phyloP scores from a whole-genome alignment of 2,329 filamentous ascomycete genomes.

The Paraphaeosphaeria sporulosa region DNA sequence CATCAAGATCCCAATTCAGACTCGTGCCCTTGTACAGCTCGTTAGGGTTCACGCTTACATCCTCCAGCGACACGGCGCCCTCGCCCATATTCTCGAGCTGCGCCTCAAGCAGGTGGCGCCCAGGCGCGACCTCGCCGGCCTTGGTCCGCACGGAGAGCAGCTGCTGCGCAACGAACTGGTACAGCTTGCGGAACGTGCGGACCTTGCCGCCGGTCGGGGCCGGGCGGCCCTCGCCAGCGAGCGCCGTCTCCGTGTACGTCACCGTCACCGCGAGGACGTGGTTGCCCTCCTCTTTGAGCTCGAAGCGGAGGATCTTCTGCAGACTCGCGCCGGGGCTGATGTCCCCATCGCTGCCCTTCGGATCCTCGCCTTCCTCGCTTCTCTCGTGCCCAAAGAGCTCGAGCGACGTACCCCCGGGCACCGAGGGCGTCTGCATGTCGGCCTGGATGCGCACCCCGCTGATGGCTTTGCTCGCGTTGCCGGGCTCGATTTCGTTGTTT shows the following conservation, averaged over 20 bases:
- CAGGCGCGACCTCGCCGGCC: conserved; percentile 67
- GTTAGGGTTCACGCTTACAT: conserved; percentile 58
- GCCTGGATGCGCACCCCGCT: conserved; percentile 83
- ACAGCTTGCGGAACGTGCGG: conserved; percentile 90
- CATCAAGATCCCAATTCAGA: conserved; percentile 62
- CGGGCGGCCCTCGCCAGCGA: conserved; percentile 48
- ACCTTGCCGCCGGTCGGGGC: conserved; percentile 66
- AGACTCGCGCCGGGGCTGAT: conserved; percentile 71
- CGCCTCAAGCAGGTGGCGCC: conserved; percentile 82
- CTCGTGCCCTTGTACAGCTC: conserved; percentile 62
- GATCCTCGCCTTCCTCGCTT: background rate
- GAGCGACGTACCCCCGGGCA: conserved; percentile 68
- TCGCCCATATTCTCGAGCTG: conserved; percentile 96
- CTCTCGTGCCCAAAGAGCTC: conserved; percentile 53
- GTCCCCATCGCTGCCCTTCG: conserved; percentile 33
- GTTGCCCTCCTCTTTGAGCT: conserved; percentile 91
- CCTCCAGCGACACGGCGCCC: conserved; percentile 78
- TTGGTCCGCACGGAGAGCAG: conserved; percentile 92
- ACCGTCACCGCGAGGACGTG: conserved; percentile 94
- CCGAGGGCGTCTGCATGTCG: conserved; percentile 92
- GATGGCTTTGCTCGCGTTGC: conserved; percentile 59
- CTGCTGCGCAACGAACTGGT: conserved; percentile 94
- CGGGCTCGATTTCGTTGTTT: conserved; percentile 77
- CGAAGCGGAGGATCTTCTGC: conserved; percentile 83
- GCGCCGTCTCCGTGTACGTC: conserved; percentile 87